Base-by-base conservation (phyloP, 805 yeast species). In the Kregervanrija pseudodelftensis region DNA sequence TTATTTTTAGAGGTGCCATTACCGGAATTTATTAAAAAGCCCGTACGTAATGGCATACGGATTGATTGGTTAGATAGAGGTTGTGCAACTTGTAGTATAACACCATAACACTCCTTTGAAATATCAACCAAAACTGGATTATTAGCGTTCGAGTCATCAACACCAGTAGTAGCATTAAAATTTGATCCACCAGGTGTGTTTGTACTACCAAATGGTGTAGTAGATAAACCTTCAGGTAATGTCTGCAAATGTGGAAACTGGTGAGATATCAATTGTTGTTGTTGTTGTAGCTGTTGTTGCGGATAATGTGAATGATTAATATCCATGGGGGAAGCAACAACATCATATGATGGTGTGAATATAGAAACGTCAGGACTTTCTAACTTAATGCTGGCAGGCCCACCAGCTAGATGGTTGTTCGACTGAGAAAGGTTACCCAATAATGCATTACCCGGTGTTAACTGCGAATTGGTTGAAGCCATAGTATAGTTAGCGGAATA, bases 11-110 rank as follows among this genome's bases (percentile, higher is more conserved):
- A 46, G 16, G 43, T 45, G 5, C 55, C 54, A n/a, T 43, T 44
- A 4, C 54, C 56, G 3, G 52, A 51, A 35, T 74, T 79, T 8
- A 82, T 54, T 43, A 85, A 60, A 48, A 79, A 84, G 0, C 93
- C 93, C 1, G 86, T 78, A 49, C 79, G 77, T 54, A 83, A 74
- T 2, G 90, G 84, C 42, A 82, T 67, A 41, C 90, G 67, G 16
- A 80, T 79, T 8, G 85, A 84, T 14, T 86, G 81, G 52, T 80
- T 82, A 35, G 85, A 75, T 14, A 85, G 65, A 2, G 90, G 85
- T 37, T 80, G 73, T 0, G 88, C 74, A 15, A 73, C 68, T 30
- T 73, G 74, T 5, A 86, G 74, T 2, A 84, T 66, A 1, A 80
- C 55, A 0, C 84, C 89, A 48, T 72, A 72, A 1, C 80, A 66